These are phyloP conservation scores for Sphenostylis stenocarpa DNA, from an alignment of 306 rosid genomes.

Conservation along the genomic window DNA sequence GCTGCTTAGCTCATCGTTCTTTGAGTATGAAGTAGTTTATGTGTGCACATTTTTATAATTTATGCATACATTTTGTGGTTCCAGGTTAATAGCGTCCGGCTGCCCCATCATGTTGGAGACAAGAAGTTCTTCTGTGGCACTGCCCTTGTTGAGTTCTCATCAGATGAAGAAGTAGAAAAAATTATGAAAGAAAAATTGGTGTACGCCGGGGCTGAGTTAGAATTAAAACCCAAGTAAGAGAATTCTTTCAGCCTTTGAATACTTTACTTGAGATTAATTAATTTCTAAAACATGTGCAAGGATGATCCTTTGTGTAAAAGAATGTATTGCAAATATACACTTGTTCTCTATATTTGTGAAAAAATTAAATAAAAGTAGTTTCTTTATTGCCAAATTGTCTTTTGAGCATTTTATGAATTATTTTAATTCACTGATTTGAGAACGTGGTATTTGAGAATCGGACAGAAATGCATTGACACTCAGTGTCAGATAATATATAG, in stretches of 20 bases:
- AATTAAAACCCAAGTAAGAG: slow-evolving; percentile 83
- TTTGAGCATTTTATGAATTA: background rate
- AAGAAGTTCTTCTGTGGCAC: slow-evolving; percentile 78
- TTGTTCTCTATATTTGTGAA: background rate
- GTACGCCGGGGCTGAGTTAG: slow-evolving; percentile 65
- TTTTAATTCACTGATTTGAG: background rate
- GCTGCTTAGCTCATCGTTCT: slow-evolving; percentile 1
- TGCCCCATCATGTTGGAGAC: slow-evolving; percentile 87
- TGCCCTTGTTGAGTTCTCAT: slow-evolving; percentile 76
- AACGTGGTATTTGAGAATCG: background rate
- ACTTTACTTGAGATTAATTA: background rate
- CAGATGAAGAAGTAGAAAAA: slow-evolving; percentile 66
- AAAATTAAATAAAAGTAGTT: background rate
- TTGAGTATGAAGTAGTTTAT: background rate
- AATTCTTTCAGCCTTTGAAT: background rate
- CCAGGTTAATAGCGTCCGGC: slow-evolving; percentile 88
- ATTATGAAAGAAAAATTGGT: slow-evolving; percentile 48
- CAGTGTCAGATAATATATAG: background rate
- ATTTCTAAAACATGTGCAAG: background rate
- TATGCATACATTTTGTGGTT: background rate
- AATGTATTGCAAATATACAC: background rate
- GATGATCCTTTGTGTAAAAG: background rate
- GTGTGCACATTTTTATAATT: background rate
- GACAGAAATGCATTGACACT: background rate
- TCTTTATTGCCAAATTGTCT: background rate